phyloP scores from a whole-genome alignment of 2,329 filamentous ascomycete genomes.

The Pseudocercospora vitis region DNA sequence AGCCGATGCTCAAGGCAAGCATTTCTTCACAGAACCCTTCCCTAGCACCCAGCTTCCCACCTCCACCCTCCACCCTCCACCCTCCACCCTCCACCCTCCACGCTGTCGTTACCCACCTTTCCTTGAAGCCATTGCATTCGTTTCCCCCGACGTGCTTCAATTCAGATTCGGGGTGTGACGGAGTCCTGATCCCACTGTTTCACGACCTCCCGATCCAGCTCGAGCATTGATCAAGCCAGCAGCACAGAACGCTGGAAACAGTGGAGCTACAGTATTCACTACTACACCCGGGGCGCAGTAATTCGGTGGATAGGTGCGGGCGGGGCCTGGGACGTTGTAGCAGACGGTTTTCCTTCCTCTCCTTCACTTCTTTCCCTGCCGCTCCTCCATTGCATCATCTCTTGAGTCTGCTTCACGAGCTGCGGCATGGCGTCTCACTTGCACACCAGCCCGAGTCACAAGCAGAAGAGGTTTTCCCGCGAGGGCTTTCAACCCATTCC shows the following conservation, averaged over 20 bases:
- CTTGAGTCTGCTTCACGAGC: not conserved
- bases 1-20: not conserved
- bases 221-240: not conserved
- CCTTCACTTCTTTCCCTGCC: not conserved
- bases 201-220: not conserved
- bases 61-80: not conserved
- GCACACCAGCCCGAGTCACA: slow-evolving; percentile 18
- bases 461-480: slow-evolving; percentile 35
- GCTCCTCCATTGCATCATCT: too few relatives aligned
- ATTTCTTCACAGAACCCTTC: not conserved
- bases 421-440: slow-evolving; percentile 24
- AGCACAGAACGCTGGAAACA: not conserved
- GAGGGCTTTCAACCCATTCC: slow-evolving; percentile 34
- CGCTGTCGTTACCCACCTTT: slow-evolving; percentile 5
- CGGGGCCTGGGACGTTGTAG: slow-evolving; percentile 4
- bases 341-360: not conserved
- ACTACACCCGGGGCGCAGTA: not conserved
- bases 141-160: not conserved
- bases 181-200: not conserved
- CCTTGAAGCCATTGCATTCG: not conserved
- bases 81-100: not conserved
- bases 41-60: not conserved
- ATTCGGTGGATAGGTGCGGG: not conserved
- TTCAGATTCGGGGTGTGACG: not conserved
- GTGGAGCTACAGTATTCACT: not conserved